Evolutionary conservation across 345 rosid species (phyloP), one percentile per base, ranked within the genome.

Genomic region (Psidium friedrichsthalianum): DNA sequence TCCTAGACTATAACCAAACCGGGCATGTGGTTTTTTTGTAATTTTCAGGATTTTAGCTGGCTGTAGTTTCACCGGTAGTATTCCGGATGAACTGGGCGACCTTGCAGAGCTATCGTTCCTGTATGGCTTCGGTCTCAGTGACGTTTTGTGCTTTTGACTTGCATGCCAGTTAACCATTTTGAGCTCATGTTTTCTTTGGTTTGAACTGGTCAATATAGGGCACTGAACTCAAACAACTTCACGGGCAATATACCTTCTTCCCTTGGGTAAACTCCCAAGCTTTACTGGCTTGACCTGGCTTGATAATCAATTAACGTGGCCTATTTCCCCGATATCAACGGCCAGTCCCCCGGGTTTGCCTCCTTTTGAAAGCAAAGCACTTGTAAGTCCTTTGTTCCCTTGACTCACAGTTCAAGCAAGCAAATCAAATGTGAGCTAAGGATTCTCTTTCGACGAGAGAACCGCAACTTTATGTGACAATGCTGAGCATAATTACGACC

Each of bases 261-360:
- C 98, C 55, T 82, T 97, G 87, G 99, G 99, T 81, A 95, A 92
- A 82, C 96, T 97, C 76, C 95, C 84, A 92, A 94, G 51, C 96
- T 97, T 56, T 96, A 93, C 87, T 97, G 99, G 99, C 85, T 97
- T 51, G 99, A 97, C 89, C 87, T 97, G 20, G 96, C 99, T 83
- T 83, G 98, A 94, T 86, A 97, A 97, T 90, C 95, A 94, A 82
- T 82, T 97, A 88, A 90, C 97, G 64, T 99, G 99, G 90, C 64
- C 93, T 25, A 85, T 96, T 87, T n/a, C n/a, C n/a, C 99, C 99
- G 36, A 88, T 94, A 52, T 96, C 99, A 51, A 91, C 93, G 40
- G 78, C 56, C 57, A 87, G 0, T 85, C 90, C 84, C 98, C 98
- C 3, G 98, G 99, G 84, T 90, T 97, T 89, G 98, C 90, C 94